Evolutionary conservation across 169 alveolate genomes (phyloP).

Genomic region (Theileria equi): DNA sequence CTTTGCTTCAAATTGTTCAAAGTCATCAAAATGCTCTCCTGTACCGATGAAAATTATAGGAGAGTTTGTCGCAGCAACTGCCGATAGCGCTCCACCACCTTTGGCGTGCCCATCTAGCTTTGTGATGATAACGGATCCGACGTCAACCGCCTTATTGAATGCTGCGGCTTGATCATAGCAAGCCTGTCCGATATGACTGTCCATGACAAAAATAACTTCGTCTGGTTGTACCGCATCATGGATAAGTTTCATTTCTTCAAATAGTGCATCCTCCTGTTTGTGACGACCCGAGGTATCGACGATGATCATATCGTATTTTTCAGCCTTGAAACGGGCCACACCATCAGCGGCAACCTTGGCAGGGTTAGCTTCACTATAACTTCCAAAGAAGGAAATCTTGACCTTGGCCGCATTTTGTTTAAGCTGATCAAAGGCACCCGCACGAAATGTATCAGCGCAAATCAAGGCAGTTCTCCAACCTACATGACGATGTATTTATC

Average conservation of each 20-base stretch:
- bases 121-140: constrained; percentile 98
- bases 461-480: constrained; percentile 98
- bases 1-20: constrained; percentile 96
- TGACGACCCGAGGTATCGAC: constrained; percentile 99
- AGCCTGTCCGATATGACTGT: constrained; percentile 98
- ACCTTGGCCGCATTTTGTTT: constrained; percentile 99
- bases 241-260: constrained; percentile 98
- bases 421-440: constrained; percentile 99
- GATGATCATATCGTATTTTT: constrained; percentile 94
- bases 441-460: constrained; percentile 99
- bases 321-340: constrained; percentile 90
- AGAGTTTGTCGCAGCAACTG: constrained; percentile 95
- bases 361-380: constrained; percentile 98
- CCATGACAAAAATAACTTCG: constrained; percentile 96
- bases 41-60: constrained; percentile 94
- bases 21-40: constrained; percentile 98
- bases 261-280: constrained; percentile 96
- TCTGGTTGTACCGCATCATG: constrained; percentile 93
- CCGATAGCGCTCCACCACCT: constrained; percentile 99
- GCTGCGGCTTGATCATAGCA: constrained; percentile 99
- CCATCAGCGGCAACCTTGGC: constrained; percentile 98
- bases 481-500: not conserved
- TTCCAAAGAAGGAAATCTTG: constrained; percentile 97
- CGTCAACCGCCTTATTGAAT: constrained; percentile 92
- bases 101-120: constrained; percentile 99